Base-by-base conservation (phyloP, 2,329 filamentous ascomycete genomes). In the Diaporthe eres region DNA sequence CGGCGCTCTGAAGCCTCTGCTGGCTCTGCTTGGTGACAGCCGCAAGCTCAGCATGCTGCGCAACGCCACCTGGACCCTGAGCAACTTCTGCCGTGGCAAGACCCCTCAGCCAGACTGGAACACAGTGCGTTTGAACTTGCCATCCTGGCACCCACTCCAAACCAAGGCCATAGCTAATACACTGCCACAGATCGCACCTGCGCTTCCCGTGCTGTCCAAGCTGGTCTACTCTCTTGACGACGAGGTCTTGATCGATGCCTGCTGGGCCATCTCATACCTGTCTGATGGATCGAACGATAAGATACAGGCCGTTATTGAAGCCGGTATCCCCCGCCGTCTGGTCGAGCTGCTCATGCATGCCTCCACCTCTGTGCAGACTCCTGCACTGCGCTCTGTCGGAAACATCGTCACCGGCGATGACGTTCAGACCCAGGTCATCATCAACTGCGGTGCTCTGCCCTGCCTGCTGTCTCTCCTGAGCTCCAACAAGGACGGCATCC, bases 1-100 rank as follows among this genome's bases (percentile, higher is more conserved):
- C 79, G 96, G 96, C 81, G 97, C 97, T 78, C 91, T 99, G 71
- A 95, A 95, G 85, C 97, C 97, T 71, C 90, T 99, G 75, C 91
- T 99, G 75, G 92, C 92, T 82, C 91, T 99, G 60, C 92, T 99
- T 75, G 96, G 96, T 73, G 97, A 99, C 85, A 98, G 97, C 88
- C 95, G 97, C 82, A 99, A 99, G 90, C 89, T 99, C 75, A 98
- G 96, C 90, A 99, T 99, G 97, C 93, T 99, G 71, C 92, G 97
- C 80, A 99, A 99, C 84, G 97, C 97, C 49, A 99, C 97, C 34
- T 99, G 97, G 97, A 99, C 97, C 60, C 89, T 99, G 75, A 98
- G 97, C 91, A 99, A 99, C 90, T 99, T 99, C 88, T 99, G 97
- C 89, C 95, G 97, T 89, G 97, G 97, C 87, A 99, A 99, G 92